Conservation (phyloP, 1,139 yeast genomes). For the Meyerozyma guilliermondii region DNA sequence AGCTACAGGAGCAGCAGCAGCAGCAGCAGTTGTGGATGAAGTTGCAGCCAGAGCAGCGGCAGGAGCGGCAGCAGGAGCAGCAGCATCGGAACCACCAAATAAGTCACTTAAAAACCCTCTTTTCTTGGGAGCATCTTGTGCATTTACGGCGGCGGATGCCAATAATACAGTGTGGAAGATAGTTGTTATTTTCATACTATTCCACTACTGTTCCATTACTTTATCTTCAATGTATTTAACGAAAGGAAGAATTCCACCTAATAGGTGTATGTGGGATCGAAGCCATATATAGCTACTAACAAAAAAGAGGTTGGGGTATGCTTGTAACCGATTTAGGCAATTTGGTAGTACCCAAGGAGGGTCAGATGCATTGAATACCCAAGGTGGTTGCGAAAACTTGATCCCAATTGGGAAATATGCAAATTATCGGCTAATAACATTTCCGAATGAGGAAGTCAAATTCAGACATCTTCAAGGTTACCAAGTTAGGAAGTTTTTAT, state of each 20-base stretch:
- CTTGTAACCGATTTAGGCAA: conserved; percentile 3
- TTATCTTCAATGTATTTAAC: conserved; percentile 7
- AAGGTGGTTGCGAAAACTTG: conserved; percentile 1
- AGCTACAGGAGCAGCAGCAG: conserved; percentile 4
- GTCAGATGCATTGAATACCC: conserved; percentile 5
- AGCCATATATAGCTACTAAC: background rate
- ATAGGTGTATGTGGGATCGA: conserved; percentile 4
- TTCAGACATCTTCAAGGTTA: background rate
- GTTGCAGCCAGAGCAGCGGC: background rate
- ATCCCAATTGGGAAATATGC: conserved; percentile 7
- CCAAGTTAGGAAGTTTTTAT: conserved; percentile 1
- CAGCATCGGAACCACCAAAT: conserved; percentile 9
- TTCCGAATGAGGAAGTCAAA: conserved; percentile 3
- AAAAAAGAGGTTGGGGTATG: conserved; percentile 1
- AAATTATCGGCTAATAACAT: conserved; percentile 1
- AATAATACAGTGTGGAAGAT: conserved; percentile 17
- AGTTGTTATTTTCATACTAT: conserved; percentile 15
- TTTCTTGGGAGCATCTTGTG: conserved; percentile 10
- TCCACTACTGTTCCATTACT: conserved; percentile 6
- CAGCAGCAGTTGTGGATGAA: conserved; percentile 2
- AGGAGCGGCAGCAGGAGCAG: conserved; percentile 3
- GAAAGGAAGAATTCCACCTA: conserved; percentile 6
- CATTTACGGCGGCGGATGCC: conserved; percentile 16
- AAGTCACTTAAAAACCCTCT: conserved; percentile 15
- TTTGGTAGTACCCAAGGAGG: conserved; percentile 2